Percentiles rank a stretch among this genome's conserved stretches.
Conservation (phyloP, 2,329 filamentous ascomycete genomes). For the Ophiostoma ulmi region DNA sequence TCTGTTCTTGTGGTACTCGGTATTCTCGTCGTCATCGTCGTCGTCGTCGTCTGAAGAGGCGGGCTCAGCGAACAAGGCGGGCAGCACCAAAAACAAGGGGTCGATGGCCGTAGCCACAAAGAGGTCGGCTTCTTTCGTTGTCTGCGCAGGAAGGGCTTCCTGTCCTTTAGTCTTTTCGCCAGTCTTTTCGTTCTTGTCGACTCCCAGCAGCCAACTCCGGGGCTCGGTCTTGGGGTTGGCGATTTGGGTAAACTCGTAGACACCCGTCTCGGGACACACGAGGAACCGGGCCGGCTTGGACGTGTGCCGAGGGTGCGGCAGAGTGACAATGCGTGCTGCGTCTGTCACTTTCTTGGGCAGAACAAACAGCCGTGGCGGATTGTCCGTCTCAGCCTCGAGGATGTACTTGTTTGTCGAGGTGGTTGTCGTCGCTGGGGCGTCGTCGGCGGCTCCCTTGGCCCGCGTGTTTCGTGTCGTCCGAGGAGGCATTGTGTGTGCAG, state of each 20-base stretch:
- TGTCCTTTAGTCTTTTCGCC: background rate
- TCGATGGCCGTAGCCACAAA: constrained; percentile 81
- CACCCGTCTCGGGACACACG: constrained; percentile 55
- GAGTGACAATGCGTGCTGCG: constrained; percentile 54
- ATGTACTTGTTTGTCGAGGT: constrained; percentile 36
- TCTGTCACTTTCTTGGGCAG: constrained; percentile 51
- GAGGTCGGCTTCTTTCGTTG: constrained; percentile 66
- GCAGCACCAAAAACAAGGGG: constrained; percentile 75
- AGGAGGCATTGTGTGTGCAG: constrained; percentile 2
- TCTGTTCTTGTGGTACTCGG: constrained; percentile 9
- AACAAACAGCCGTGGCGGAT: constrained; percentile 54
- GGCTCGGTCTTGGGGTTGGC: constrained; percentile 49
- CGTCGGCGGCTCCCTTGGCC: constrained; percentile 37
- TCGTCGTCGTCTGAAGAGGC: constrained; percentile 31
- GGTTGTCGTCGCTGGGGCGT: constrained; percentile 30
- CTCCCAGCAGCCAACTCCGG: constrained; percentile 55
- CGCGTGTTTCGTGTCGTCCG: constrained; percentile 39
- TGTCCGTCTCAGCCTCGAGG: constrained; percentile 39
- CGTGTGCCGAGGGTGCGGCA: constrained; percentile 54
- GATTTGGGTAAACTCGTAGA: constrained; percentile 61
- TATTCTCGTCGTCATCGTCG: constrained; percentile 4
- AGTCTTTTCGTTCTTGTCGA: constrained; percentile 17
- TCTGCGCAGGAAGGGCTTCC: constrained; percentile 32
- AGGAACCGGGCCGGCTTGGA: constrained; percentile 54
- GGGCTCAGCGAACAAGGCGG: constrained; percentile 53